phyloP scores from a whole-genome alignment of 495 filamentous ascomycete genomes.

The Penicillium soppii region DNA sequence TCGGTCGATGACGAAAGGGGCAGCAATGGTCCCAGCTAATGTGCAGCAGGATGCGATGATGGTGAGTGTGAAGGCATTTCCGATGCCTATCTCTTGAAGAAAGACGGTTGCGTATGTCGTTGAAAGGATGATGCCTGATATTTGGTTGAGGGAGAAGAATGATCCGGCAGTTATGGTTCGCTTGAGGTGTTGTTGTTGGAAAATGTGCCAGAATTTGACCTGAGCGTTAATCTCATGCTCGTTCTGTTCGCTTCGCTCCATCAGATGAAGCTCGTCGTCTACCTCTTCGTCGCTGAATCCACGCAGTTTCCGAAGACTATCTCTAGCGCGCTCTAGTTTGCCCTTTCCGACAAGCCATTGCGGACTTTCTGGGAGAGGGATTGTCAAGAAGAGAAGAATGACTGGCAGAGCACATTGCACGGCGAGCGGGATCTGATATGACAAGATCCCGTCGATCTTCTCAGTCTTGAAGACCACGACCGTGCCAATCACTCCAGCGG shows the following conservation, averaged over 20 bases:
- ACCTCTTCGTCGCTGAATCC: constrained; percentile 31
- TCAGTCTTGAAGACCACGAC: constrained; percentile 33
- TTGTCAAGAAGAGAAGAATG: constrained; percentile 26
- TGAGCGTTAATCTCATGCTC: constrained; percentile 25
- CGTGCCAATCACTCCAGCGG: constrained; percentile 35
- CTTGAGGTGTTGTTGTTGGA: constrained; percentile 31
- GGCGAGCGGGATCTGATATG: constrained; percentile 35
- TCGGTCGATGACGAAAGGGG: constrained; percentile 37
- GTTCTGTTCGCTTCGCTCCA: constrained; percentile 28
- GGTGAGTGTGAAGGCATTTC: constrained; percentile 31
- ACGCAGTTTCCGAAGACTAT: constrained; percentile 35
- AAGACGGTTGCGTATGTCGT: constrained; percentile 41
- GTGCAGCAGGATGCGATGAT: constrained; percentile 40
- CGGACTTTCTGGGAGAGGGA: constrained; percentile 57
- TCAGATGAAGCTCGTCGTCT: constrained; percentile 32
- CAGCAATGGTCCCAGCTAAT: constrained; percentile 36
- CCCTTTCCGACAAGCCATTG: constrained; percentile 62
- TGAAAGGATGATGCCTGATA: constrained; percentile 40
- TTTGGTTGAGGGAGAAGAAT: constrained; percentile 40
- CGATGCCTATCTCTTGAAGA: constrained; percentile 31
- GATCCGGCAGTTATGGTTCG: constrained; percentile 36
- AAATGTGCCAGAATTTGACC: constrained; percentile 38
- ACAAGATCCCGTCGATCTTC: constrained; percentile 19
- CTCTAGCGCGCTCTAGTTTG: constrained; percentile 29
- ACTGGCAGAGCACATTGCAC: constrained; percentile 34